Conservation (phyloP, 371 early-diverging fungal species). For the Saksenaea oblongispora region DNA sequence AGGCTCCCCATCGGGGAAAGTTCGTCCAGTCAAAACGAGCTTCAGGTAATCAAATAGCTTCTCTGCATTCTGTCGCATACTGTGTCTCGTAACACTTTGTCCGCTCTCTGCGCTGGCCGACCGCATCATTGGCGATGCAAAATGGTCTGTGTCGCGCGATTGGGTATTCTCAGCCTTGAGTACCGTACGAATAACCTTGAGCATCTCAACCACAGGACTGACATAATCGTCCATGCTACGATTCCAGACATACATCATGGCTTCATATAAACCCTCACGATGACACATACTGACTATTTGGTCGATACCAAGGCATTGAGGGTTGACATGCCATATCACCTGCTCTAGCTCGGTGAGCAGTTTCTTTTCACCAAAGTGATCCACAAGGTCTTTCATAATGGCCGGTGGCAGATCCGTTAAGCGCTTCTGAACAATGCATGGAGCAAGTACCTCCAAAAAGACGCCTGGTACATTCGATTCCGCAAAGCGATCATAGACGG, state of each 20-base stretch:
- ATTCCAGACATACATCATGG: slow-evolving; percentile 81
- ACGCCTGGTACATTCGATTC: slow-evolving; percentile 58
- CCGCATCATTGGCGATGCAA: slow-evolving; percentile 1
- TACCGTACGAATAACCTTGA: slow-evolving; percentile 60
- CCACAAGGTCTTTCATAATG: slow-evolving; percentile 72
- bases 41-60: slow-evolving; percentile 76
- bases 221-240: slow-evolving; percentile 76
- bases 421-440: slow-evolving; percentile 62
- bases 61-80: slow-evolving; percentile 49
- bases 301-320: slow-evolving; percentile 74
- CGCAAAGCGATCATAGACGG: slow-evolving; percentile 71
- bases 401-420: slow-evolving; percentile 65
- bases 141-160: neutral
- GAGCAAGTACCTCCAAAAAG: slow-evolving; percentile 70
- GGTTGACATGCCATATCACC: slow-evolving; percentile 76
- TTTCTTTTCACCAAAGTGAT: slow-evolving; percentile 56
- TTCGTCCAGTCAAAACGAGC: slow-evolving; percentile 69
- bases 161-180: slow-evolving; percentile 34
- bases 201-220: slow-evolving; percentile 76
- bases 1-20: slow-evolving; percentile 66
- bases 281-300: slow-evolving; percentile 69
- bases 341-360: slow-evolving; percentile 68
- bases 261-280: slow-evolving; percentile 67
- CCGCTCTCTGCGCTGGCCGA: slow-evolving; percentile 16
- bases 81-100: slow-evolving; percentile 23